phyloP scores from a whole-genome alignment of 176 grass and related monocot genomes.

The Cymbopogon citratus region DNA sequence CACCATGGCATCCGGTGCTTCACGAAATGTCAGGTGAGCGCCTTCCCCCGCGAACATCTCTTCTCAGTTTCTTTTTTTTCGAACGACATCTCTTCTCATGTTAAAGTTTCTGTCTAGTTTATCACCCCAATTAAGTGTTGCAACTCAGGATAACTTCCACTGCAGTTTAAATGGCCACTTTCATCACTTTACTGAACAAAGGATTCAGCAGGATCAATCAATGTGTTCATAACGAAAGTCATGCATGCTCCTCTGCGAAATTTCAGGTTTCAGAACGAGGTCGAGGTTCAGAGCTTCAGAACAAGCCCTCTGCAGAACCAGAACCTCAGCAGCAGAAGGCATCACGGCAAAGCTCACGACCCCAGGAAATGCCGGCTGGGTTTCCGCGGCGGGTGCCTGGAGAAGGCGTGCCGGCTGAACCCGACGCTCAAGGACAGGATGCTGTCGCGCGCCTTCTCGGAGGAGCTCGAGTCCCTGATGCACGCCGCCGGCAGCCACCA shows the following conservation, averaged over 20 bases:
- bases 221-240: background rate
- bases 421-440: constrained; percentile 32
- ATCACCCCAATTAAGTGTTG: background rate
- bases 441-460: constrained; percentile 72
- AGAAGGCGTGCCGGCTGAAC: constrained; percentile 32
- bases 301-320: constrained; percentile 24
- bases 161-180: background rate
- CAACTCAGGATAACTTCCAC: background rate
- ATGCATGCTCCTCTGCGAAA: background rate
- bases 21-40: constrained; percentile 71
- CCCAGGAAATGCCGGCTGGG: constrained; percentile 34
- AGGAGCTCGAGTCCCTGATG: constrained; percentile 70
- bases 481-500: background rate
- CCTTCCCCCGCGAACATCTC: background rate
- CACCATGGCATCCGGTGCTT: constrained; percentile 44
- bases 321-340: constrained; percentile 25
- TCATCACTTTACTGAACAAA: background rate
- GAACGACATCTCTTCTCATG: constrained; percentile 8
- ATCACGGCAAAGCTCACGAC: constrained; percentile 4
- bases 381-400: constrained; percentile 25
- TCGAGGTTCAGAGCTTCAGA: constrained; percentile 31
- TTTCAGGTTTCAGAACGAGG: constrained; percentile 71
- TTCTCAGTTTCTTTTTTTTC: too few species aligned
- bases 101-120: background rate
- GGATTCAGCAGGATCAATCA: background rate